Percentiles rank a stretch among this genome's conserved stretches.
phyloP scores from a whole-genome alignment of 164 flowering plant species.

The Nelumbo lutea region DNA sequence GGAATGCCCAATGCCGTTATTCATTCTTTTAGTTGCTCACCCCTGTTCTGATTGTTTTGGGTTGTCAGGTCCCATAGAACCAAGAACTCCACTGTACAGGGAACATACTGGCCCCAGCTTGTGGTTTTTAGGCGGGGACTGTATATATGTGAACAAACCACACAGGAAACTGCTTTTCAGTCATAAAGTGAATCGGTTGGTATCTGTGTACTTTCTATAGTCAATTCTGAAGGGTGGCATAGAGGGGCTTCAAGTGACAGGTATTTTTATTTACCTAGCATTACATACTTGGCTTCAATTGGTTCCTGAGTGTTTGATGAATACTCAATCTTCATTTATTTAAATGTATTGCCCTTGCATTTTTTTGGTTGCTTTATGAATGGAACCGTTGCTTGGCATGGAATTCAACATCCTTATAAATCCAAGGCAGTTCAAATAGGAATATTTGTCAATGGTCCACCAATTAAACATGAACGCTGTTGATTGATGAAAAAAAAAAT shows the following conservation, averaged over 20 bases:
- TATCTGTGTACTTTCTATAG: conserved; percentile 8
- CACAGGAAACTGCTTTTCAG: conserved; percentile 2
- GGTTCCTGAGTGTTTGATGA: conserved; percentile 10
- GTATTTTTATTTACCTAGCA: conserved; percentile 7
- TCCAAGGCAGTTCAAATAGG: too few relatives aligned
- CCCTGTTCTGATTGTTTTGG: conserved; percentile 18
- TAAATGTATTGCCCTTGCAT: conserved; percentile 5
- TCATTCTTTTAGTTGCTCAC: conserved; percentile 6
- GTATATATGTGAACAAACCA: conserved; percentile 21
- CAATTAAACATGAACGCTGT: too few relatives aligned
- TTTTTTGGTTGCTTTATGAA: conserved; percentile 6
- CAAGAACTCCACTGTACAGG: conserved; percentile 17
- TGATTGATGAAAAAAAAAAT: too few relatives aligned
- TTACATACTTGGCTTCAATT: conserved; percentile 4
- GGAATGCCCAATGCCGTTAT: conserved; percentile 4
- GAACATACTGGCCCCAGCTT: conserved; percentile 9
- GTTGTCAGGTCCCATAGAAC: conserved; percentile 14
- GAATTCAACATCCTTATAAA: not conserved
- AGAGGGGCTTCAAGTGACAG: not conserved
- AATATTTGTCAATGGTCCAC: too few relatives aligned
- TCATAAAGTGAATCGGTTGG: conserved; percentile 1
- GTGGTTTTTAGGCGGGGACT: conserved; percentile 12
- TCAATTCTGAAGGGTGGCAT: conserved; percentile 9
- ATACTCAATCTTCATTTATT: conserved; percentile 15
- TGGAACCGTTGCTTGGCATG: conserved; percentile 12